Percentiles rank a stretch among this genome's conserved stretches.
phyloP scores from a whole-genome alignment of 768 basidiomycete species.

The Leucosporidium creatinivorum region DNA sequence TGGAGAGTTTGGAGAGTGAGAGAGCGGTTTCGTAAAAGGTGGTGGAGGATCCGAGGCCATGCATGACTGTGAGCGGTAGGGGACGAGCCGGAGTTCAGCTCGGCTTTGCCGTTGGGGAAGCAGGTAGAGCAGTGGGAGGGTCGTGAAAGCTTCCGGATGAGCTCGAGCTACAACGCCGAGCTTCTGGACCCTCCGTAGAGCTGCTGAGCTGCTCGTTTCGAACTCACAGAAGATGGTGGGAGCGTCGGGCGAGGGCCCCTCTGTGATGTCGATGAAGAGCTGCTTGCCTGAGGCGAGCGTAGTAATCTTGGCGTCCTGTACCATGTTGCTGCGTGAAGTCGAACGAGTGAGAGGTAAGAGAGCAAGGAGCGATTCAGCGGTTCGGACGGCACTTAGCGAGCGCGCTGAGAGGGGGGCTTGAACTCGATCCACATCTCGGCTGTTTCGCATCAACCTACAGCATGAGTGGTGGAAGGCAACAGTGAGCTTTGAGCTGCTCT shows the following conservation, averaged over 20 bases:
- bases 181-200: too few species aligned
- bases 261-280: slow-evolving; percentile 17
- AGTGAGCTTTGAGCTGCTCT: too few species aligned
- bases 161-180: too few species aligned
- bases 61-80: slow-evolving; percentile 11
- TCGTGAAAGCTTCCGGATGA: not conserved
- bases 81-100: not conserved
- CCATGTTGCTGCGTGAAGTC: not conserved
- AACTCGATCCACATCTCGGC: too few species aligned
- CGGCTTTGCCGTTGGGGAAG: not conserved
- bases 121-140: not conserved
- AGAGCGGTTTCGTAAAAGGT: slow-evolving; percentile 19
- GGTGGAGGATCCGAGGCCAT: slow-evolving; percentile 22
- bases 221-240: slow-evolving; percentile 14
- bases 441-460: too few species aligned
- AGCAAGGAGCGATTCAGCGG: too few species aligned
- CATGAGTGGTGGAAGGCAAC: too few species aligned
- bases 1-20: not conserved
- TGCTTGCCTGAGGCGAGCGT: slow-evolving; percentile 6
- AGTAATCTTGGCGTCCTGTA: slow-evolving; percentile 3
- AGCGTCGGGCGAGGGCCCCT: not conserved
- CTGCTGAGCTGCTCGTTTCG: too few species aligned
- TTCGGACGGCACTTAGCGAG: too few species aligned
- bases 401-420: too few species aligned
- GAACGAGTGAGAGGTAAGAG: too few species aligned